Evolutionary conservation across 768 basidiomycete genomes (phyloP), one percentile per base, ranked within the genome.

Genomic region (Dacryopinax primogenitus): DNA sequence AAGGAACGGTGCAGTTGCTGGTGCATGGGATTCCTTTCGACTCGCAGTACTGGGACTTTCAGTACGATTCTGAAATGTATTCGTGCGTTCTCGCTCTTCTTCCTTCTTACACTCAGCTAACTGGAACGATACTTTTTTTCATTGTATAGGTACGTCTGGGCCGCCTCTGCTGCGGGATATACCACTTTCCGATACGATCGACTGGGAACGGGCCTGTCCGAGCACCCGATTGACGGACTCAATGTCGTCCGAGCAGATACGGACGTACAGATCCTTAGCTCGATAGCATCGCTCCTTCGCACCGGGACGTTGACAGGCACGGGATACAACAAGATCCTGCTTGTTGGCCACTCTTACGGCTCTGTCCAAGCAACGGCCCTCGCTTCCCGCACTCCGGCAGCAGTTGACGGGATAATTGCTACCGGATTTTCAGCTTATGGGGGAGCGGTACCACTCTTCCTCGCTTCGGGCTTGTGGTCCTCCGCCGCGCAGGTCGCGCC

Each of bases 121-220:
- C 3, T 4, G 15, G 30, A 58, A 6, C 26, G 23, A 6, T n/a
- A n/a, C n/a, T n/a, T n/a, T n/a, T n/a, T n/a, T n/a, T n/a, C n/a
- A n/a, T n/a, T n/a, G n/a, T 3, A 30, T 35, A 64, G 61, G 15
- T 69, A 69, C 64, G 68, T 68, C 37, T 33, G 34, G 32, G 36
- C 41, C 23, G 68, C 68, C 7, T 64, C 67, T 12, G 64, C 47
- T 13, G 63, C 62, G 21, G 68, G 68, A 15, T 64, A 67, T 47
- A 51, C 67, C 15, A 69, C 68, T 3, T 69, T 69, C 67, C 63
- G 68, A 28, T 67, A 68, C 39, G 68, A 69, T 33, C 28, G 68
- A 61, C 65, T 69, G 12, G 68, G 68, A 32, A 69, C 68, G 15
- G 67, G 68, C 18, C 39, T 63, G 28, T 44, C 51, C 16, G 68